Evolutionary conservation across 106 monocot species (phyloP), one percentile per base, ranked within the genome.

Genomic region (Dendrobium nobile): DNA sequence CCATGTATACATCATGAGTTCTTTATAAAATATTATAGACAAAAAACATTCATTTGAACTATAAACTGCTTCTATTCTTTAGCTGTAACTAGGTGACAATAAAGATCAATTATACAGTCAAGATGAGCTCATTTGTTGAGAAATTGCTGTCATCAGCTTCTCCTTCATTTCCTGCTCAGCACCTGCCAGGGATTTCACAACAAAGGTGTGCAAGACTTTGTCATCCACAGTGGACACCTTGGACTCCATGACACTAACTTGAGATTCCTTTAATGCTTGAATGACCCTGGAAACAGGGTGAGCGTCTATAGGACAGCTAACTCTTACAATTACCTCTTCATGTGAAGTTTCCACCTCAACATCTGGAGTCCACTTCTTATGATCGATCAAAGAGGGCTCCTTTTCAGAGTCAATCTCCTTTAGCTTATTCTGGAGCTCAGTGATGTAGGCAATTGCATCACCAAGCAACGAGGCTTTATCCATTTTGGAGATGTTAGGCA

Each of bases 401-500:
- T 83, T 86, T 78, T 86, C 88, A 11, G 84, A 82, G 26, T 92
- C 92, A 86, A 90, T 82, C 56, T 92, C 92, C 84, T 87, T 92
- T 33, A 92, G 55, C 86, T 85, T 92, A 82, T 84, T 92, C 79
- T 92, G 92, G 22, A 92, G 82, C 45, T 92, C 92, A 11, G 84
- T 92, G 43, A 92, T 92, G 77, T 92, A 92, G 40, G 89, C 24
- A 42, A 92, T 92, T 77, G 92, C 92, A 44, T 92, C 92, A 4
- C 92, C 92, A 5, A 92, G 84, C 5, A 92, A 78, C 0, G 92
- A 92, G 16, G 92, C 92, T 75, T 92, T 92, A 75, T 92, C 92
- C 92, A 92, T 92, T 84, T 92, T 92, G 0, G 92, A 92, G 58
- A 92, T 92, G 73, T 92, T 92, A 18, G 92, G 92, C n/a, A 92